A percentile compares a stretch with the other conserved stretches of the same genome.
Conservation (phyloP, 179 eudicot species). For the Silene coronaria region DNA sequence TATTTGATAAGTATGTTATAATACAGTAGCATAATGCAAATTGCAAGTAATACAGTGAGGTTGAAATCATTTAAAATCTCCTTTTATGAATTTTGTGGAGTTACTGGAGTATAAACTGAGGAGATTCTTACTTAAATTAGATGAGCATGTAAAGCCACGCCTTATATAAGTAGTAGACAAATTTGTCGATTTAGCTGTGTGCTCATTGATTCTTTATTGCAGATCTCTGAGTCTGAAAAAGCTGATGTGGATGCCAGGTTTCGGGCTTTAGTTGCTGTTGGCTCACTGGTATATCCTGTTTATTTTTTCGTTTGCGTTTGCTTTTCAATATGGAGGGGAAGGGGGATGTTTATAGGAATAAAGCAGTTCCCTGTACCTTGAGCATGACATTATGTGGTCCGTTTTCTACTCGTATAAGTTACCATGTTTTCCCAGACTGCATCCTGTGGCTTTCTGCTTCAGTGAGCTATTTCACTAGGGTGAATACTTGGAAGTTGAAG, state of each 20-base stretch:
- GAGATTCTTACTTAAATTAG: too few relatives aligned
- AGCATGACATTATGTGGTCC: not conserved
- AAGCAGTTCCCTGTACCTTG: too few relatives aligned
- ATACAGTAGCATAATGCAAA: too few relatives aligned
- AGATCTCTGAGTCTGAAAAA: conserved; percentile 79
- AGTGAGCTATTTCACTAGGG: not conserved
- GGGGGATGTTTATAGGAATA: not conserved
- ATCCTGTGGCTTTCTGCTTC: not conserved
- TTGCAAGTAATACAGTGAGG: too few relatives aligned
- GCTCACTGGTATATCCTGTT: conserved; percentile 57
- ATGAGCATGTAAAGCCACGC: not conserved
- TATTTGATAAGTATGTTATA: too few relatives aligned
- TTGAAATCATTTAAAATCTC: too few relatives aligned
- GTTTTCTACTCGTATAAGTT: not conserved
- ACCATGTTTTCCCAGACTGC: not conserved
- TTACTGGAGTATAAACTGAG: too few relatives aligned
- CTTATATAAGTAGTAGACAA: not conserved
- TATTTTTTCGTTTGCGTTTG: conserved; percentile 1
- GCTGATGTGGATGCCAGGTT: conserved; percentile 61
- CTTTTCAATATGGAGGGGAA: not conserved
- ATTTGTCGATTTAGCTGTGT: not conserved
- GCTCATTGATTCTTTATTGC: conserved; percentile 8
- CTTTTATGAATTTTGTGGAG: too few relatives aligned
- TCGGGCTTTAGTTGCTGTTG: conserved; percentile 86
- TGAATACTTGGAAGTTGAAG: not conserved